Conservation (phyloP, 225 moss, liverwort and hornwort species). For the Pseudoscleropodium purum region DNA sequence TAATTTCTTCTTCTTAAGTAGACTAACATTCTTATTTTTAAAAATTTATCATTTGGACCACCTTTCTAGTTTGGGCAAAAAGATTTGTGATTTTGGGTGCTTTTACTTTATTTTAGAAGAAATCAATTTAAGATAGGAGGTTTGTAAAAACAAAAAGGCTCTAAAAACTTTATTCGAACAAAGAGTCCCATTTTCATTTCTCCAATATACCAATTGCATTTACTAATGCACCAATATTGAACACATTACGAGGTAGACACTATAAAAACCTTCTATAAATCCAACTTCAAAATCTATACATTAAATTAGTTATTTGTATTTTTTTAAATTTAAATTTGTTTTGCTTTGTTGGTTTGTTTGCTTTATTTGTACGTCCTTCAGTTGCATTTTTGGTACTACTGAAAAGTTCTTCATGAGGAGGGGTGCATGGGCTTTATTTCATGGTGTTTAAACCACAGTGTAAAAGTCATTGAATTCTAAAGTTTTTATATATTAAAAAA, state of each 20-base stretch:
- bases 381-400: too few species aligned
- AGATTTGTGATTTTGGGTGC: neutral
- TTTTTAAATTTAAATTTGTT: too few species aligned
- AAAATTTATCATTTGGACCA: neutral
- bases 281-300: neutral
- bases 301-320: too few species aligned
- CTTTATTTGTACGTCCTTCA: too few species aligned
- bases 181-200: too few species aligned
- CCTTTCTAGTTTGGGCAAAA: neutral
- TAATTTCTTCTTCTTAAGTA: neutral
- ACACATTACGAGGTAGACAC: rapidly evolving
- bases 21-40: neutral
- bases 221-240: rapidly evolving
- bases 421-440: too few species aligned
- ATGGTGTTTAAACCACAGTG: too few species aligned
- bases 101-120: neutral
- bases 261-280: neutral
- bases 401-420: too few species aligned
- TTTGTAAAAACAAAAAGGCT: neutral
- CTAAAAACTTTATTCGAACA: neutral
- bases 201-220: neutral
- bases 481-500: too few species aligned
- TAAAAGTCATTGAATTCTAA: too few species aligned
- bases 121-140: neutral
- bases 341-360: too few species aligned